Evolutionary conservation across 2,329 filamentous ascomycete species (phyloP).

Genomic region (Xylariales sp.): DNA sequence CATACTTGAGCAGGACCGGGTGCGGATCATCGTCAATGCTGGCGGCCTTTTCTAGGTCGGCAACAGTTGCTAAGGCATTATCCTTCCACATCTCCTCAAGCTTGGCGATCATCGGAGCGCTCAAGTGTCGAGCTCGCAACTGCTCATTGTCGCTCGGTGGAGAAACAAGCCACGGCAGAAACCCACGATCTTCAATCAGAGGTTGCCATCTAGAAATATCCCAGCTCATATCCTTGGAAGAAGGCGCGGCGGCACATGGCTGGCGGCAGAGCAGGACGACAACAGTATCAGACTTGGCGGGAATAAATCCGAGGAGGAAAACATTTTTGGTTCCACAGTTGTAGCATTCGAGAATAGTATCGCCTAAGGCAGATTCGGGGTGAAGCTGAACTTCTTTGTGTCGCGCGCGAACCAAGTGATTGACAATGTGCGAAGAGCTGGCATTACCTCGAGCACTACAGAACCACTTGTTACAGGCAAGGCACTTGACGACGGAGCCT

Average conservation of each 20-base stretch:
- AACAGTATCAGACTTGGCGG: conserved; percentile 96
- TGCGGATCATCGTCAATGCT: conserved; percentile 94
- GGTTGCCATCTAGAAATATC: conserved; percentile 97
- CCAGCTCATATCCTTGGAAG: conserved; percentile 99
- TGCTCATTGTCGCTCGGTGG: conserved; percentile 91
- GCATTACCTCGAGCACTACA: conserved; percentile 96
- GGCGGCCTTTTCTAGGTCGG: conserved; percentile 85
- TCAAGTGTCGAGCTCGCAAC: conserved; percentile 87
- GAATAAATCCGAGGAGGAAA: conserved; percentile 95
- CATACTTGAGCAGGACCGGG: conserved; percentile 87
- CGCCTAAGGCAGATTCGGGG: conserved; percentile 85
- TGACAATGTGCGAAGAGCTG: conserved; percentile 96
- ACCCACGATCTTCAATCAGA: conserved; percentile 93
- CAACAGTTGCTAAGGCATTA: conserved; percentile 80
- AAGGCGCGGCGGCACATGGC: conserved; percentile 89
- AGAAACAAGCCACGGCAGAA: conserved; percentile 88
- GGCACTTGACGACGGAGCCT: conserved; percentile 91
- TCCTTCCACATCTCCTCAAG: conserved; percentile 99
- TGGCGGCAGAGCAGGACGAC: conserved; percentile 95
- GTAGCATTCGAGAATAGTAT: conserved; percentile 97
- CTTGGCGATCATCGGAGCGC: conserved; percentile 91
- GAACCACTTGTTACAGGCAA: conserved; percentile 97
- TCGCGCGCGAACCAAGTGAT: conserved; percentile 91
- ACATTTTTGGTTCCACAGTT: conserved; percentile 99
- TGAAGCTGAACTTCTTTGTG: conserved; percentile 99